Evolutionary conservation across 495 filamentous ascomycete genomes (phyloP).

Genomic region (Chaetomium tenue): DNA sequence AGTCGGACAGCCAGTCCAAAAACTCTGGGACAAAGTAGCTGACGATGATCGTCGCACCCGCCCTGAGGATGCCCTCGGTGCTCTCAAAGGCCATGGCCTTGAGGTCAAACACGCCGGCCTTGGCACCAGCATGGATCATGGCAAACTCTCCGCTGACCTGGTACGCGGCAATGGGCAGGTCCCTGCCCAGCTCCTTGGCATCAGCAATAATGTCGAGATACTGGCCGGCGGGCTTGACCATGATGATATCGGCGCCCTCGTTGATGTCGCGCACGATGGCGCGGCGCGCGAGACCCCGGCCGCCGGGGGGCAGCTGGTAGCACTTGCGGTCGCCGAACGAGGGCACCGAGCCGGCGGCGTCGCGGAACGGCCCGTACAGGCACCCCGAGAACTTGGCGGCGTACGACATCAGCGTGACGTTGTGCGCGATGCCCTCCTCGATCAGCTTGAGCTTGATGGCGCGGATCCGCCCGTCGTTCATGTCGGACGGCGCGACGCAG

Average conservation of each 20-base stretch:
- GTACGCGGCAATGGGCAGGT: slow-evolving; percentile 90
- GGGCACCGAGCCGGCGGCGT: slow-evolving; percentile 88
- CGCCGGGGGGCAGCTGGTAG: slow-evolving; percentile 92
- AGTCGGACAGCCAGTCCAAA: slow-evolving; percentile 71
- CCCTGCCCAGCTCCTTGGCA: slow-evolving; percentile 85
- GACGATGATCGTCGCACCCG: slow-evolving; percentile 86
- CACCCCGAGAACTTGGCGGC: slow-evolving; percentile 96
- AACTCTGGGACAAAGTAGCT: slow-evolving; percentile 95
- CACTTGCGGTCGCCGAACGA: slow-evolving; percentile 93
- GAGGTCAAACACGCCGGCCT: slow-evolving; percentile 96
- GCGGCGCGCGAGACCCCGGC: slow-evolving; percentile 86
- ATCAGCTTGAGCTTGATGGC: slow-evolving; percentile 97
- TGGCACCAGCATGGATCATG: slow-evolving; percentile 95
- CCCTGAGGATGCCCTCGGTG: slow-evolving; percentile 86
- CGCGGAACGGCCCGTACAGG: slow-evolving; percentile 94
- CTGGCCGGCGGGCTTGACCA: slow-evolving; percentile 95
- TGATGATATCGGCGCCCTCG: slow-evolving; percentile 96
- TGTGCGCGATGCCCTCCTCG: slow-evolving; percentile 84
- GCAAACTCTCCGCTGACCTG: slow-evolving; percentile 97
- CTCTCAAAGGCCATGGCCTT: slow-evolving; percentile 94
- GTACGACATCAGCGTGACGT: slow-evolving; percentile 91
- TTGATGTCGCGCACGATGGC: slow-evolving; percentile 86
- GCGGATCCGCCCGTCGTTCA: slow-evolving; percentile 96
- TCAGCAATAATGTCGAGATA: slow-evolving; percentile 96
- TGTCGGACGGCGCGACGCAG: slow-evolving; percentile 94